Evolutionary conservation across 2,329 filamentous ascomycete species (phyloP), one percentile per base, ranked within the genome.

Genomic region (Fusarium sp.): DNA sequence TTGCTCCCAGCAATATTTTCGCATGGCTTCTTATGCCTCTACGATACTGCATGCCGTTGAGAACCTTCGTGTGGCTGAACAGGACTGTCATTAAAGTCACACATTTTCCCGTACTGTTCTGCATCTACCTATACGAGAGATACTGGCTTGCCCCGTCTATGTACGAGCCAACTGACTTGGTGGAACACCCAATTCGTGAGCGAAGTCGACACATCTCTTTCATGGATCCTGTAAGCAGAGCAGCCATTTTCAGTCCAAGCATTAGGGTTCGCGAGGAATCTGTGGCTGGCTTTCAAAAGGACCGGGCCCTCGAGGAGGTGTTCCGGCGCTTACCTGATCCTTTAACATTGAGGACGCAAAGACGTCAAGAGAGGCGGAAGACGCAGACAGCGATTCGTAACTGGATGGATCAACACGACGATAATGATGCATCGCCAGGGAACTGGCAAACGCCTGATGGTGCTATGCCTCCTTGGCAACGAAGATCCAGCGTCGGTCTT

Each of bases 51-150:
- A 90, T 98, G 84, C 90, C 94, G 0, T 91, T 98, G 74, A 89
- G 89, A 44, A 88, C 91, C 53, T 98, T 96, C 77, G 91, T 98
- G 71, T 91, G 90, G 78, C 84, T 97, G 70, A 98, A 98, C 79
- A 90, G 95, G n/a, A 92, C 90, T 0, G 90, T 97, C 67, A 98
- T 98, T 85, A 98, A 98, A 79, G 82, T 92, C 45, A 97, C 94
- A 0, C 95, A 98, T 81, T 92, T 96, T 70, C 95, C 95, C 0
- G 88, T 98, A 5, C 83, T 98, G 2, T 94, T 97, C 78, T 87
- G 89, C 63, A 97, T 98, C 62, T 98, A 93, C 77, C 75, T 93
- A 25, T 98, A 98, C 79, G 95, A 98, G 81, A 92, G 91, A 65
- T 86, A 93, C 41, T 89, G 96, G 76, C 85, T 98, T 33, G 91